Percentiles rank a stretch among this genome's conserved stretches.
These are phyloP conservation scores for Dendrobium huoshanense DNA, from an alignment of 106 monocot species.

Conservation along the genomic window DNA sequence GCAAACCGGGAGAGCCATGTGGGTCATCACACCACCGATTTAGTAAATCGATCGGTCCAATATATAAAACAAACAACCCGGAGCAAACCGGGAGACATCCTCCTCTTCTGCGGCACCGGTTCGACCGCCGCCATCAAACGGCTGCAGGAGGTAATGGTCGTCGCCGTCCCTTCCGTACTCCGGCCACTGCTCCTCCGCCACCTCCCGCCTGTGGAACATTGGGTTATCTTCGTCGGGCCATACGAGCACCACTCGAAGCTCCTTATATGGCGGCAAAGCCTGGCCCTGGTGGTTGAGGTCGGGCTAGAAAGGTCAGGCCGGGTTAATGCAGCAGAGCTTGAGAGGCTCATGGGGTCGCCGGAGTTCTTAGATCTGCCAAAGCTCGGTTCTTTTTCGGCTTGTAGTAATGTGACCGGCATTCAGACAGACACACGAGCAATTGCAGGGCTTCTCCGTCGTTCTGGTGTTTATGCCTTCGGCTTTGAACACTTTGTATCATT, in stretches of 20 bases:
- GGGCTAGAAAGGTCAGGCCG: slow-evolving; percentile 32
- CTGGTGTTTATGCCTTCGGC: slow-evolving; percentile 45
- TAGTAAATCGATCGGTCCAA: no score
- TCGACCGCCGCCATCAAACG: slow-evolving; percentile 66
- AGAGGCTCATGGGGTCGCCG: slow-evolving; percentile 13
- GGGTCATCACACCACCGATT: no score
- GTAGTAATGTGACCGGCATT: slow-evolving; percentile 75
- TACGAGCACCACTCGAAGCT: slow-evolving; percentile 80
- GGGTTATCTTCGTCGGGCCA: slow-evolving; percentile 68
- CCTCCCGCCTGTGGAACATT: slow-evolving; percentile 33
- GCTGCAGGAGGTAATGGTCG: slow-evolving; percentile 64
- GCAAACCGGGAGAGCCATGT: no score
- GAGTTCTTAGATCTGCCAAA: slow-evolving; percentile 38
- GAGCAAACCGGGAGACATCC: slow-evolving; percentile 34
- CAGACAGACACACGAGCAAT: slow-evolving; percentile 46
- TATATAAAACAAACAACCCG: background rate
- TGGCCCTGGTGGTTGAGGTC: slow-evolving; percentile 65
- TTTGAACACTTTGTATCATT: background rate
- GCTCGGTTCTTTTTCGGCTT: slow-evolving; percentile 72
- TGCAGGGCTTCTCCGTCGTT: slow-evolving; percentile 45
- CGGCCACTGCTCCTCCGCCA: slow-evolving; percentile 16
- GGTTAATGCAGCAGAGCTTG: slow-evolving; percentile 25
- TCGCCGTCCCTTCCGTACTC: slow-evolving; percentile 43
- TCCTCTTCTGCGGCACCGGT: slow-evolving; percentile 72
- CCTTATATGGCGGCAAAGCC: slow-evolving; percentile 26